phyloP scores from a whole-genome alignment of 139 green algal species.

The Pleodorina starrii region DNA sequence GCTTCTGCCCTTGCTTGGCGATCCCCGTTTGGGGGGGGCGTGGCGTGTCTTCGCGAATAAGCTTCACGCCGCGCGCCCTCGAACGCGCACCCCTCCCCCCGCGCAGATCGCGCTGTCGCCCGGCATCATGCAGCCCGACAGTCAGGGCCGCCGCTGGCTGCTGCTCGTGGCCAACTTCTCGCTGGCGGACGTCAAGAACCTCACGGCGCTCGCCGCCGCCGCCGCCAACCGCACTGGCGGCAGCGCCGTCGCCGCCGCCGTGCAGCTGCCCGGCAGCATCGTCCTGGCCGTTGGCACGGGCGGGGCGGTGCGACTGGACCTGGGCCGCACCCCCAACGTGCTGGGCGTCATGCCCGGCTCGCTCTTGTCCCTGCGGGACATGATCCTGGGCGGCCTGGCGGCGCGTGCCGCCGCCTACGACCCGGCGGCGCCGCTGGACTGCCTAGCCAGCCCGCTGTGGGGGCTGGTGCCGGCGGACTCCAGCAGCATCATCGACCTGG shows the following conservation, averaged over 20 bases:
- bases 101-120: neutral
- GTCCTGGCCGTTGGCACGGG: neutral
- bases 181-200: neutral
- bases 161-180: neutral
- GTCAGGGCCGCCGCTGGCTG: neutral
- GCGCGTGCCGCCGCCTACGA: neutral
- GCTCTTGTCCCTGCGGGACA: neutral
- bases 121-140: neutral
- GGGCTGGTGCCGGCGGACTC: neutral
- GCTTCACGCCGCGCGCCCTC: no score
- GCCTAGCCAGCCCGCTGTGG: slow-evolving; percentile 37
- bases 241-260: neutral
- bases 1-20: no score
- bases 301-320: neutral
- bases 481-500: neutral
- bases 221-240: neutral
- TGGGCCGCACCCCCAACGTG: neutral
- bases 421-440: neutral
- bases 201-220: neutral
- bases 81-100: no score
- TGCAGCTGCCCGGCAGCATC: neutral
- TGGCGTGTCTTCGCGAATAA: no score
- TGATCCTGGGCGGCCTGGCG: slow-evolving; percentile 12
- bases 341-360: neutral
- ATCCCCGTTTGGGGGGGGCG: no score